Evolutionary conservation across 495 filamentous ascomycete genomes (phyloP), one percentile per base, ranked within the genome.

Genomic region (Penicillium samsonianum): DNA sequence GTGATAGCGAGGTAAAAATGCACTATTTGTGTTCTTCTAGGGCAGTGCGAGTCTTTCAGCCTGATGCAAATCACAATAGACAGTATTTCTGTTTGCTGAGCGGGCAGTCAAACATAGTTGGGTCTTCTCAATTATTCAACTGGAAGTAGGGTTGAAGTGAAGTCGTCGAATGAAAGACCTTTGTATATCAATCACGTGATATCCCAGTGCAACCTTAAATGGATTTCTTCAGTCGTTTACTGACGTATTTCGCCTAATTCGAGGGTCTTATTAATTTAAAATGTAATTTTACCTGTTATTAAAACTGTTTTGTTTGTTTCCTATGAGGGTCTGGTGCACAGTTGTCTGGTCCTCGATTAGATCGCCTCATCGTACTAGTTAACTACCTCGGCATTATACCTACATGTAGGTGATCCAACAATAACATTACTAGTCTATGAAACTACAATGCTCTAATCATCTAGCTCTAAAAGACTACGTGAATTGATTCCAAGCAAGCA

Each of bases 121-220:
- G 14, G 2, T 38, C 16, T n/a, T 26, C 23, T 55, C 31, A 55
- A 47, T 28, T 35, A 30, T 38, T 37, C 12, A 22, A 37, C 14
- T 47, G 33, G 11, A 45, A 28, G 38, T 22, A 53, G 50, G 35
- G 37, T 53, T 47, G 31, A 7, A 46, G 9, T 47, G 42, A 55
- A 38, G 53, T 47, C n/a, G 53, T 55, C 42, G n/a, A 30, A 53
- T 43, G 42, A 38, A 35, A 47, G 52, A 19, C 28, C 19, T 45
- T 35, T 55, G 31, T 55, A 55, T 55, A 55, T 6, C 0, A 9
- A 30, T 46, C 53, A 55, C 53, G 53, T 55, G 53, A 25, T 38
- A 17, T 19, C 4, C n/a, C 4, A 16, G 47, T 55, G 33, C 33
- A 55, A 55, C 53, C 43, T 55, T 33, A 44, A 53, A 53, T 20